Evolutionary conservation across 192 early-diverging fungal genomes (phyloP).

Genomic region (Coemansia sp.): DNA sequence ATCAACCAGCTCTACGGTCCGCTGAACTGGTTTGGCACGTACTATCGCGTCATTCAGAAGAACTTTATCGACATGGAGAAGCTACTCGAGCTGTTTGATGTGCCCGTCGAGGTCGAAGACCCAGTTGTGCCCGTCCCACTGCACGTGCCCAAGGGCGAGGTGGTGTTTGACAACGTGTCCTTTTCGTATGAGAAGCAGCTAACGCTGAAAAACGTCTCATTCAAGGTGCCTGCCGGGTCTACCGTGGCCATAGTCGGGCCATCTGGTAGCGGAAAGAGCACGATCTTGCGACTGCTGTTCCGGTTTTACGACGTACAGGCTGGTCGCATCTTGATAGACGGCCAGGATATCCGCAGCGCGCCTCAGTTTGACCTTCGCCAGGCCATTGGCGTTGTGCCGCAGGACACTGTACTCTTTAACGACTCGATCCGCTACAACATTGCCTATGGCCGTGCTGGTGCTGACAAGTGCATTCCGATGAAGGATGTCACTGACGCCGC

Average conservation of each 20-base stretch:
- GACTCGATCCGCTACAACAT: constrained; percentile 96
- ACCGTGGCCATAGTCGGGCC: constrained; percentile 55
- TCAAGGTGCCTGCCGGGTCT: constrained; percentile 50
- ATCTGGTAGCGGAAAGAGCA: constrained; percentile 73
- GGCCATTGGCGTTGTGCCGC: constrained; percentile 91
- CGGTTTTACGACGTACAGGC: constrained; percentile 86
- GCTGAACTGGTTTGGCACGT: constrained; percentile 90
- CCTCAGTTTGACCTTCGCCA: constrained; percentile 63
- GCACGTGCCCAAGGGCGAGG: constrained; percentile 54
- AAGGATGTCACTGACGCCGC: constrained; percentile 75
- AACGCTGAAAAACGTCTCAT: constrained; percentile 49
- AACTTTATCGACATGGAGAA: constrained; percentile 98
- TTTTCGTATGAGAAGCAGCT: constrained; percentile 69
- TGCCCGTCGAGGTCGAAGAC: constrained; percentile 51
- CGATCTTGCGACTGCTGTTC: constrained; percentile 80
- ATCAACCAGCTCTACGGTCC: constrained; percentile 91
- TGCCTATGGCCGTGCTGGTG: constrained; percentile 70
- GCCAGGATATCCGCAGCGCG: constrained; percentile 71
- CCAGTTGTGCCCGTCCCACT: constrained; percentile 28
- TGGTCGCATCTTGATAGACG: constrained; percentile 87
- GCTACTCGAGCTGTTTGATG: constrained; percentile 79
- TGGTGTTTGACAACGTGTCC: constrained; percentile 65
- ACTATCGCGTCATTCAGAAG: constrained; percentile 93
- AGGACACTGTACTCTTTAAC: constrained; percentile 97
- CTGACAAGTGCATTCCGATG: constrained; percentile 59